Evolutionary conservation across 371 early-diverging fungal genomes (phyloP), one percentile per base, ranked within the genome.

Genomic region (Circinella minor): DNA sequence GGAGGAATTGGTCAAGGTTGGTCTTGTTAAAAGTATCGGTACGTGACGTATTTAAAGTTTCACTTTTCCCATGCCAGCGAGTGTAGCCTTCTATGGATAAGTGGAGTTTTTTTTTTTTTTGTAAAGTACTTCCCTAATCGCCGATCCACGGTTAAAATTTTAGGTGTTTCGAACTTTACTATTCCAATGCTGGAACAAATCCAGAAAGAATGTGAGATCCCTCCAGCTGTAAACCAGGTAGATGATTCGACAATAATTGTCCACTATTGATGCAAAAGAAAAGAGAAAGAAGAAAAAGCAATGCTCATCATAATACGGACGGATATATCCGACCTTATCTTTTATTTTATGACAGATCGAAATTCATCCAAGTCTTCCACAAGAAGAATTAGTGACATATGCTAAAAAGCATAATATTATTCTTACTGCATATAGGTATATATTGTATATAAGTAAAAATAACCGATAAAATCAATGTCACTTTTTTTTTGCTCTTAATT

Each of bases 201-300:
- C 57, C 67, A 92, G 5, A 74, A 83, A 34, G 69, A 84, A 51
- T 90, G 91, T 68, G 89, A 88, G 63, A 88, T 95, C 34, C 84
- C 86, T 63, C 97, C 97, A 38, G 92, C 91, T 39, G 91, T 93
- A 11, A 92, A 92, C 75, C 97, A 98, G 81, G 80, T 76, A 55
- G 3, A 27, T 1, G 2, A 27, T 27, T 27, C 27, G 27, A 27
- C 27, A 54, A 54, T 54, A 54, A 6, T 18, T 54, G 15, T 54
- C 15, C 54, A 18, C 6, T 11, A 6, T 43, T 43, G 3, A 43
- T 9, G 43, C 6, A 9, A 11, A 6, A 43, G 39, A 6, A 39
- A 39, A 39, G 9, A 4, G 39, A 39, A 39, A 39, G 11, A 43
- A 9, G 6, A 6, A 43, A 9, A 43, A 11, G 9, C 43, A 43